Evolutionary conservation across 2,329 filamentous ascomycete genomes (phyloP).

Genomic region (Sporothrix curviconia): DNA sequence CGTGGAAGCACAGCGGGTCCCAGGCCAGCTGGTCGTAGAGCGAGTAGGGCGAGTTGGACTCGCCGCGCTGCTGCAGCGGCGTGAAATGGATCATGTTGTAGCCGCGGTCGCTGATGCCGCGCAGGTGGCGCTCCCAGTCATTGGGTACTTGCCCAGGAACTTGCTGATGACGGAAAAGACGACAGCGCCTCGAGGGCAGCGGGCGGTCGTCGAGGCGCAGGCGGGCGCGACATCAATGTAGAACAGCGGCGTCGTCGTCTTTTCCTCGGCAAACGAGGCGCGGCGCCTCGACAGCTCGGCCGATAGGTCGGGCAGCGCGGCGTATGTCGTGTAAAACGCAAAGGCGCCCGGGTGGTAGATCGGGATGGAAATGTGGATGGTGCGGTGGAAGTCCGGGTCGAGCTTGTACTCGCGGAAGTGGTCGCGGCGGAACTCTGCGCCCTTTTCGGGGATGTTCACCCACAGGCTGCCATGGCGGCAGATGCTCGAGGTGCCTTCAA

Average conservation of each 20-base stretch:
- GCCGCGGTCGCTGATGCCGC: constrained; percentile 79
- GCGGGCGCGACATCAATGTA: constrained; percentile 91
- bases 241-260: constrained; percentile 67
- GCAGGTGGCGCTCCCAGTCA: constrained; percentile 85
- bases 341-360: constrained; percentile 80
- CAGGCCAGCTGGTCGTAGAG: constrained; percentile 87
- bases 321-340: constrained; percentile 89
- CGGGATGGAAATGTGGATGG: constrained; percentile 82
- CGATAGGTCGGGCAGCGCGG: constrained; percentile 73
- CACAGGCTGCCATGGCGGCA: constrained; percentile 90
- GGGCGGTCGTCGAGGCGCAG: constrained; percentile 66
- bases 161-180: constrained; percentile 95
- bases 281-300: constrained; percentile 43
- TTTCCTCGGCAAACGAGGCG: constrained; percentile 41
- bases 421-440: constrained; percentile 67
- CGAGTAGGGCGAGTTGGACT: constrained; percentile 95
- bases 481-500: constrained; percentile 92
- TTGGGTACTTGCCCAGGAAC: constrained; percentile 92
- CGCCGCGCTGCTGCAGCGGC: constrained; percentile 79
- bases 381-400: constrained; percentile 85
- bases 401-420: constrained; percentile 88
- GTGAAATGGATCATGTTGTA: constrained; percentile 99
- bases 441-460: constrained; percentile 85
- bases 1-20: constrained; percentile 73
- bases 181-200: constrained; percentile 79